Conservation (phyloP, 1,284 basidiomycete species). For the Ceratobasidium sp. region DNA sequence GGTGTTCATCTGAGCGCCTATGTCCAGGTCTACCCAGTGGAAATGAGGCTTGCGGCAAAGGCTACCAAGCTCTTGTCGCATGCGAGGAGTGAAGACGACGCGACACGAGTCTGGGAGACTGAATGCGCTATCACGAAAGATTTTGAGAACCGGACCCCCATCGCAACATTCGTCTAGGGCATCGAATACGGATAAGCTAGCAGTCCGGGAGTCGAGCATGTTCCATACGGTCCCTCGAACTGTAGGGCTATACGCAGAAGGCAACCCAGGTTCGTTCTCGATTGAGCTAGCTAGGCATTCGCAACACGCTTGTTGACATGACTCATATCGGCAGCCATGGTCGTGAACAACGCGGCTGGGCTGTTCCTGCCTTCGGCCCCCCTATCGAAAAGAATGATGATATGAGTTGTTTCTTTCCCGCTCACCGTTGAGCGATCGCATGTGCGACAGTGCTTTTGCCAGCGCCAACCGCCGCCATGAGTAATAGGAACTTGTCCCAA, state of each 20-base stretch:
- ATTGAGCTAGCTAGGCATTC: not conserved
- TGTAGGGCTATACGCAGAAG: not conserved
- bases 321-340: too few relatives aligned
- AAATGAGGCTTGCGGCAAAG: not conserved
- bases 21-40: not conserved
- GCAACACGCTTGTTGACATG: too few relatives aligned
- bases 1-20: not conserved
- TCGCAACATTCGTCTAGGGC: constrained; percentile 5
- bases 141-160: too few relatives aligned
- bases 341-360: too few relatives aligned
- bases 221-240: not conserved
- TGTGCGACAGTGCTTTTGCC: constrained; percentile 51
- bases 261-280: not conserved
- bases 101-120: not conserved
- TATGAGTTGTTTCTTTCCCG: constrained; percentile 43
- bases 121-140: not conserved
- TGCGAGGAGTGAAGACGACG: constrained; percentile 5
- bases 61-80: not conserved
- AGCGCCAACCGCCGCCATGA: constrained; percentile 35
- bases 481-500: not conserved
- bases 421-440: constrained; percentile 47
- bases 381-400: constrained; percentile 46
- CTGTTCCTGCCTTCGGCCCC: not conserved
- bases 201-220: not conserved
- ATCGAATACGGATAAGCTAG: not conserved